Evolutionary conservation across 805 yeast species (phyloP).

Genomic region (Wickerhamomyces bisporus): DNA sequence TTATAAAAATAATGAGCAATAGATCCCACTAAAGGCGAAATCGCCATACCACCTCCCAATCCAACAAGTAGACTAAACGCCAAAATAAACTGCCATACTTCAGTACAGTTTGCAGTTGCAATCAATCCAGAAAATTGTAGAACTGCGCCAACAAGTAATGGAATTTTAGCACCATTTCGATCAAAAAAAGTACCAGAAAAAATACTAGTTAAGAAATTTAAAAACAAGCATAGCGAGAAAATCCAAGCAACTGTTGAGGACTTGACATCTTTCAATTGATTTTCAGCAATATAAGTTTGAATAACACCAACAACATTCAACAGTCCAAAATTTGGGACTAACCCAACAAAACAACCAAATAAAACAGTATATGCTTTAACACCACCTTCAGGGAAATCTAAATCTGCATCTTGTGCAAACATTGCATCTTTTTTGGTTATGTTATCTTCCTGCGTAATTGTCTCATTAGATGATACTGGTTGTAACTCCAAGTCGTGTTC

Average conservation of each 20-base stretch:
- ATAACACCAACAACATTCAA: constrained; percentile 58
- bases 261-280: constrained; percentile 43
- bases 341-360: constrained; percentile 54
- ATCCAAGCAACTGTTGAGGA: constrained; percentile 58
- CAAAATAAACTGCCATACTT: constrained; percentile 55
- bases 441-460: background rate
- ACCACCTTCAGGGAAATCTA: constrained; percentile 57
- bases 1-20: constrained; percentile 60
- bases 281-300: constrained; percentile 50
- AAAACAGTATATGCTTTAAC: constrained; percentile 48
- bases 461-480: background rate
- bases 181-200: constrained; percentile 57
- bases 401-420: constrained; percentile 21
- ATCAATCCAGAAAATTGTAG: constrained; percentile 45
- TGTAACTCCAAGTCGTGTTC: constrained; percentile 1
- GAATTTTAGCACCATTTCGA: constrained; percentile 40
- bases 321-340: constrained; percentile 49
- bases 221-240: constrained; percentile 50
- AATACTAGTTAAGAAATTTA: constrained; percentile 44
- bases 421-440: constrained; percentile 6
- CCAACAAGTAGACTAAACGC: constrained; percentile 53
- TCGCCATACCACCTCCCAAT: constrained; percentile 49
- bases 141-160: constrained; percentile 37
- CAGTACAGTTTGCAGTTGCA: constrained; percentile 43
- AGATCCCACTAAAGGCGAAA: constrained; percentile 54